A percentile compares a stretch with the other conserved stretches of the same genome.
Conservation (phyloP, 192 early-diverging fungal species). For the Coemansia sp. region DNA sequence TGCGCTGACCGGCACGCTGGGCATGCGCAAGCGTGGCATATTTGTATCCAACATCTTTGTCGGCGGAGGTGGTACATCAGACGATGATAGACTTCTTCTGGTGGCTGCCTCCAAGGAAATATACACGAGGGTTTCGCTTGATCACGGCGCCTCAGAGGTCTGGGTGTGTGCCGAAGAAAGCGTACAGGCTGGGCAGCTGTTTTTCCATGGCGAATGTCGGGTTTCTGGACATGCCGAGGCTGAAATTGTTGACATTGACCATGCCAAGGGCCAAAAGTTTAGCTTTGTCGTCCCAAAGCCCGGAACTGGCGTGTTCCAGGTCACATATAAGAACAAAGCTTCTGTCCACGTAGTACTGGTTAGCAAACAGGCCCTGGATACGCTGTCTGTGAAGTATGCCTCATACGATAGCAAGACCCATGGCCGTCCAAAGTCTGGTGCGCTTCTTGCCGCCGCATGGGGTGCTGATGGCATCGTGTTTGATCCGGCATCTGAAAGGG, state of each 20-base stretch:
- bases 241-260: slow-evolving; percentile 45
- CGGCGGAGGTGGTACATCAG: background rate
- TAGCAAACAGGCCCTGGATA: slow-evolving; percentile 31
- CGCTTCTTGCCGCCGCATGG: slow-evolving; percentile 29
- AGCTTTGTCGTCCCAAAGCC: slow-evolving; percentile 51
- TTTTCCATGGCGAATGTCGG: slow-evolving; percentile 37
- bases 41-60: slow-evolving; percentile 47
- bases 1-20: slow-evolving; percentile 48
- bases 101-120: slow-evolving; percentile 48
- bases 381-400: slow-evolving; percentile 31
- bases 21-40: slow-evolving; percentile 43
- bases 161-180: slow-evolving; percentile 51
- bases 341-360: slow-evolving; percentile 34
- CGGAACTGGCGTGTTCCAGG: slow-evolving; percentile 23
- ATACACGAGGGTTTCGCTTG: slow-evolving; percentile 38
- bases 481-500: background rate
- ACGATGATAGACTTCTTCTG: slow-evolving; percentile 13
- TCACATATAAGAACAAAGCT: slow-evolving; percentile 9
- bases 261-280: slow-evolving; percentile 40
- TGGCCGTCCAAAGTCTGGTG: background rate
- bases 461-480: slow-evolving; percentile 34
- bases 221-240: slow-evolving; percentile 49
- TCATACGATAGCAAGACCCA: slow-evolving; percentile 6
- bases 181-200: slow-evolving; percentile 47
- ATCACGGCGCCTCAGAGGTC: slow-evolving; percentile 17